phyloP scores from a whole-genome alignment of 176 grass and related monocot species.

The bread wheat (Triticum aestivum) region DNA sequence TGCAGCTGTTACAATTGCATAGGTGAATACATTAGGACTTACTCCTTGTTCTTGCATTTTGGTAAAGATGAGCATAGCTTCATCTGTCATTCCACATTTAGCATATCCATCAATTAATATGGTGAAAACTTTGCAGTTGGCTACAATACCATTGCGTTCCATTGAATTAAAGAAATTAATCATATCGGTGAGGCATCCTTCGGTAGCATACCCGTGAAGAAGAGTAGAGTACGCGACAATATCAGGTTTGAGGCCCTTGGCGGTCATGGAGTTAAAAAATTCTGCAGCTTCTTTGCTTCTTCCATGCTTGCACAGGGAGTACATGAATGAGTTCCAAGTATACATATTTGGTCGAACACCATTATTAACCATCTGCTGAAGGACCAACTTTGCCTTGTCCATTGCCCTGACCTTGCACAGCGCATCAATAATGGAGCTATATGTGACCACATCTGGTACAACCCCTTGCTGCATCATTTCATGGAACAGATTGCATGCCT shows the following conservation, averaged over 20 bases:
- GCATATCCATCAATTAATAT: constrained; percentile 10
- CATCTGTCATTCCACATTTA: not conserved
- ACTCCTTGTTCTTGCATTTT: not conserved
- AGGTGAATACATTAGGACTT: not conserved
- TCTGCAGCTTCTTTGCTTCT: constrained; percentile 9
- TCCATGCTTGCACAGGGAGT: not conserved
- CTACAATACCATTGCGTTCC: not conserved
- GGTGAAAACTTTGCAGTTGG: not conserved
- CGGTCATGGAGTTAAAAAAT: not conserved
- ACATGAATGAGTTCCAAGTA: not conserved
- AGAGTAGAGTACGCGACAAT: not conserved
- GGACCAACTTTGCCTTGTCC: not conserved
- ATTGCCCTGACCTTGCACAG: not conserved
- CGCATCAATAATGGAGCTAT: not conserved
- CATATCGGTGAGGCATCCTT: not conserved
- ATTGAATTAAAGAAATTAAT: not conserved
- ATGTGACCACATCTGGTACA: not conserved
- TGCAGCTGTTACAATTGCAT: not conserved
- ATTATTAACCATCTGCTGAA: not conserved
- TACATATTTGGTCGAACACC: not conserved
- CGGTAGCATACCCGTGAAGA: not conserved
- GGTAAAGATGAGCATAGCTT: not conserved
- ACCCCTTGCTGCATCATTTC: not conserved
- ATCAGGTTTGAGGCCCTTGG: not conserved
- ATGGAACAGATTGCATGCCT: not conserved